These are phyloP conservation scores for Annona squamosa DNA, from an alignment of 164 flowering plant genomes.

Conservation along the genomic window DNA sequence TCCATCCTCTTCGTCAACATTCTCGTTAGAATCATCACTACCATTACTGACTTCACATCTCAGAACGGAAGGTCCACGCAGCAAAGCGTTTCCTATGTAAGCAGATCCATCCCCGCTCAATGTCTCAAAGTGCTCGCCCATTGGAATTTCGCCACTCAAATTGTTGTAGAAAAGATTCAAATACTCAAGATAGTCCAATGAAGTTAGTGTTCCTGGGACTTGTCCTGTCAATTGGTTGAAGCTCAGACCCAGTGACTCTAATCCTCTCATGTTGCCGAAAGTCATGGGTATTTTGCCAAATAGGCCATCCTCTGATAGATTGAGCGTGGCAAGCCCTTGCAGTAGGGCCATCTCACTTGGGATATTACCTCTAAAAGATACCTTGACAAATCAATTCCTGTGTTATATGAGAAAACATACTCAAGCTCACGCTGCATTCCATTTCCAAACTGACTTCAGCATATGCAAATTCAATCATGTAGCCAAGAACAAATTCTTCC, in stretches of 20 bases:
- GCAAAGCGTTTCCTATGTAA: slow-evolving; percentile 10
- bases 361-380: slow-evolving; percentile 11
- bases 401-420: slow-evolving; percentile 1
- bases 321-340: slow-evolving; percentile 12
- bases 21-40: neutral
- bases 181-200: slow-evolving; percentile 4
- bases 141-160: slow-evolving; percentile 22
- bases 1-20: neutral
- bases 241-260: slow-evolving; percentile 15
- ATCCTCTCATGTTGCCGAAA: slow-evolving; percentile 11
- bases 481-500: neutral
- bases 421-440: neutral
- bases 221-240: slow-evolving; percentile 13
- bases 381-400: slow-evolving; percentile 17
- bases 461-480: neutral
- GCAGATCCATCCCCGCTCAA: slow-evolving; percentile 10
- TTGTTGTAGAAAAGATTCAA: slow-evolving; percentile 19
- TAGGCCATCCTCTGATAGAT: slow-evolving; percentile 14
- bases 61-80: slow-evolving; percentile 6
- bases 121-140: slow-evolving; percentile 10
- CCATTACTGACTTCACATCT: slow-evolving; percentile 2
- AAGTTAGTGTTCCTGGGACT: slow-evolving; percentile 11
- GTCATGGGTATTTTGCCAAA: slow-evolving; percentile 10
- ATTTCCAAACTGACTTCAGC: slow-evolving; percentile 9
- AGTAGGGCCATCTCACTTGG: slow-evolving; percentile 14